phyloP scores from a whole-genome alignment of 2,329 filamentous ascomycete species.

The Diaporthe citri region DNA sequence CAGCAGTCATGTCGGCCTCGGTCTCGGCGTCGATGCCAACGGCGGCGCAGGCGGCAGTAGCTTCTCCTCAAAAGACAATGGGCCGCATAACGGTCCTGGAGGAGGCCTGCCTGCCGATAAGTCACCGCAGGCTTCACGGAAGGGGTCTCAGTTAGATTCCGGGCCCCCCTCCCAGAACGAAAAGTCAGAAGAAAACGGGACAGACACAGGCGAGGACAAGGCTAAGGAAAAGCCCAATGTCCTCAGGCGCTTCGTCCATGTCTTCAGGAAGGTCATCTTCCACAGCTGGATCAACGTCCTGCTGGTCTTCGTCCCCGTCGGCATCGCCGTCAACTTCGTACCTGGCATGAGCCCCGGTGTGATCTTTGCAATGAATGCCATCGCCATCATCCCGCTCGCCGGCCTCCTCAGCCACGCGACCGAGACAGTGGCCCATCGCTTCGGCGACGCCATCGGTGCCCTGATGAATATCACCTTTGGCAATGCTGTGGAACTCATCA shows the following conservation, averaged over 20 bases:
- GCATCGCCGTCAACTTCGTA: constrained; percentile 74
- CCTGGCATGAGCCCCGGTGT: constrained; percentile 68
- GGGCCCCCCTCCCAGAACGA: constrained; percentile 42
- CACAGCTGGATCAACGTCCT: constrained; percentile 85
- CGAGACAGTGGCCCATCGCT: constrained; percentile 78
- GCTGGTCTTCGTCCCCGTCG: constrained; percentile 82
- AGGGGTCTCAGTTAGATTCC: constrained; percentile 68
- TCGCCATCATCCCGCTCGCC: constrained; percentile 81
- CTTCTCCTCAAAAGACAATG: constrained; percentile 41
- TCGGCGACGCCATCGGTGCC: constrained; percentile 80
- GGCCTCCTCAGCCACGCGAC: constrained; percentile 80
- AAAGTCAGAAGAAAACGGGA: constrained; percentile 28
- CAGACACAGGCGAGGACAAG: constrained; percentile 40
- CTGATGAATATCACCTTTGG: constrained; percentile 83
- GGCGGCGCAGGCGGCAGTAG: constrained; percentile 40
- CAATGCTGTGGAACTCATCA: constrained; percentile 84
- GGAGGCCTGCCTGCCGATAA: constrained; percentile 54
- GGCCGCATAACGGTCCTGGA: constrained; percentile 42
- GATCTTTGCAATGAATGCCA: constrained; percentile 79
- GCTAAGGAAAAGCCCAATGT: constrained; percentile 49
- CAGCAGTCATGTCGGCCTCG: constrained; percentile 33
- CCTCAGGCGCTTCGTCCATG: constrained; percentile 56
- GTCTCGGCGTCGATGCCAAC: constrained; percentile 33
- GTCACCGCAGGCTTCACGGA: constrained; percentile 64
- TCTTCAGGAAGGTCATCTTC: constrained; percentile 71